These are phyloP conservation scores for Carex sylvatica DNA, from an alignment of 202 grass and related monocot species.

Conservation along the genomic window DNA sequence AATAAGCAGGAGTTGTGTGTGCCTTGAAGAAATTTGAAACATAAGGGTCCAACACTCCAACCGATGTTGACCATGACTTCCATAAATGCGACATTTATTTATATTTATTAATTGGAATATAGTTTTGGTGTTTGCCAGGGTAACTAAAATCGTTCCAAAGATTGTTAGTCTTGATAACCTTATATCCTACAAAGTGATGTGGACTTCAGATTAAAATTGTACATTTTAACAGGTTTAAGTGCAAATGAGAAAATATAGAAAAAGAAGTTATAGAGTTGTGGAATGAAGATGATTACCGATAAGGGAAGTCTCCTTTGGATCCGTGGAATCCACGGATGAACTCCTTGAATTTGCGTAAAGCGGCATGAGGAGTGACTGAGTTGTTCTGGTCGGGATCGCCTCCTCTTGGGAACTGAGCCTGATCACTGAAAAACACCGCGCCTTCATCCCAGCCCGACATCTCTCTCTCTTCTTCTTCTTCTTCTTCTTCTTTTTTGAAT, in stretches of 20 bases:
- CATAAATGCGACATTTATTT: background rate
- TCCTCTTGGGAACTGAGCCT: slow-evolving; percentile 85
- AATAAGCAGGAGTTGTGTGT: background rate
- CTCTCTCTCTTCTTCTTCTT: background rate
- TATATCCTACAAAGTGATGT: slow-evolving; percentile 3
- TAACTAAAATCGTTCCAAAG: background rate
- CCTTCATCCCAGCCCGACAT: slow-evolving; percentile 99
- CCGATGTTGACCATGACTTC: background rate
- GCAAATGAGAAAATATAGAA: background rate
- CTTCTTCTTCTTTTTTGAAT: background rate
- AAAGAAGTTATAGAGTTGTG: background rate
- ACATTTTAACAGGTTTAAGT: slow-evolving; percentile 12
- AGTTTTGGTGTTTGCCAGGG: background rate
- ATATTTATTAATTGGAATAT: too few relatives aligned
- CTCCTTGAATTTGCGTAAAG: slow-evolving; percentile 98
- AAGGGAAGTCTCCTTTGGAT: slow-evolving; percentile 80
- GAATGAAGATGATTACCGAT: slow-evolving; percentile 44
- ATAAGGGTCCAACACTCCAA: background rate
- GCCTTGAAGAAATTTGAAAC: background rate
- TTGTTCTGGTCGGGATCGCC: slow-evolving; percentile 58
- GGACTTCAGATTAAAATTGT: background rate
- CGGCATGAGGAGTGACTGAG: slow-evolving; percentile 71
- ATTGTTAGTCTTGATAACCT: background rate
- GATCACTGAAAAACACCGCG: slow-evolving; percentile 97
- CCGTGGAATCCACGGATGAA: slow-evolving; percentile 86